Percentiles rank a stretch among this genome's conserved stretches.
Conservation (phyloP, 768 basidiomycete genomes). For the Chlorophyllum brunneum region DNA sequence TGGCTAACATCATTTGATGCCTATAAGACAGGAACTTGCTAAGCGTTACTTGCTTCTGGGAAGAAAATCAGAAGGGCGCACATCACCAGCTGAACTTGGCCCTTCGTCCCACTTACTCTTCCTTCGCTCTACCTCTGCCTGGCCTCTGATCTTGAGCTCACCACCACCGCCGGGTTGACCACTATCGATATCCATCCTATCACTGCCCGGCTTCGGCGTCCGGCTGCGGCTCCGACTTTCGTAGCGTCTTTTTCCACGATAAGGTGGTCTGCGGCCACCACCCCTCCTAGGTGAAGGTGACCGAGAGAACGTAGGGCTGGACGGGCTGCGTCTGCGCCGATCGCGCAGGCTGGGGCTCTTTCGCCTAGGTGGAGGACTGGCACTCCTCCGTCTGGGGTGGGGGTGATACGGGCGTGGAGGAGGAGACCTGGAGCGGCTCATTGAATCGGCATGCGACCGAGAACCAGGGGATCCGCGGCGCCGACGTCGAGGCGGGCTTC, state of each 20-base stretch:
- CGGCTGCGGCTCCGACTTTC: slow-evolving; percentile 28
- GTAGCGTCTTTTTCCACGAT: slow-evolving; percentile 13
- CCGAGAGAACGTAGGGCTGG: slow-evolving; percentile 20
- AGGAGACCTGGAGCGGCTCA: slow-evolving; percentile 40
- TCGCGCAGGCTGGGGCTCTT: slow-evolving; percentile 29
- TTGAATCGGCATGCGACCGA: slow-evolving; percentile 27
- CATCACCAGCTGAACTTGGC: slow-evolving; percentile 23
- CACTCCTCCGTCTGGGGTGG: slow-evolving; percentile 39
- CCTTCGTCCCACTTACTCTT: slow-evolving; percentile 53
- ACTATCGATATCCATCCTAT: slow-evolving; percentile 34
- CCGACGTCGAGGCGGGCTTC: slow-evolving; percentile 51
- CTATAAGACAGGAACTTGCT: slow-evolving; percentile 16
- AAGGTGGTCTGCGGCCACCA: slow-evolving; percentile 19
- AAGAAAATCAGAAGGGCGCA: slow-evolving; percentile 17
- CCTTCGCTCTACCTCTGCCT: slow-evolving; percentile 51
- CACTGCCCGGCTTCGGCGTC: slow-evolving; percentile 21
- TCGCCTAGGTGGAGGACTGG: slow-evolving; percentile 32
- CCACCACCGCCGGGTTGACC: slow-evolving; percentile 20
- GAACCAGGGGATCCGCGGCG: slow-evolving; percentile 37
- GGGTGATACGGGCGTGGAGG: slow-evolving; percentile 29
- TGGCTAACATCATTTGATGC: slow-evolving; percentile 17
- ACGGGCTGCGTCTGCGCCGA: slow-evolving; percentile 22
- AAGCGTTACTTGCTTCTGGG: slow-evolving; percentile 7
- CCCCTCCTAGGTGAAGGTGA: slow-evolving; percentile 28
- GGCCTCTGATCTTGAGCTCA: slow-evolving; percentile 77